Evolutionary conservation across 2,329 filamentous ascomycete genomes (phyloP).

Genomic region (Fonsecaea erecta): DNA sequence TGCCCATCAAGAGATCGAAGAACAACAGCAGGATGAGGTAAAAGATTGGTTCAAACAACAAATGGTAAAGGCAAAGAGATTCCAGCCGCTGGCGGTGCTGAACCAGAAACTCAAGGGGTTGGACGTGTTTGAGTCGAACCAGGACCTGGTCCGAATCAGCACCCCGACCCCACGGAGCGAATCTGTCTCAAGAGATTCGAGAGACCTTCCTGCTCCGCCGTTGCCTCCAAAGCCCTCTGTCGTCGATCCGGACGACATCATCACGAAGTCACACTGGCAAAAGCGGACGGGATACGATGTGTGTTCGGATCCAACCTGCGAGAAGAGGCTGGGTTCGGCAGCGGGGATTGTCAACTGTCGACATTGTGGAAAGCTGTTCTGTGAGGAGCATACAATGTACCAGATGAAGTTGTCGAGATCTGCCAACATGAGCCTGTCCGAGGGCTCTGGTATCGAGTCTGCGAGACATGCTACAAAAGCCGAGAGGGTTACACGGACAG

Average conservation of each 20-base stretch:
- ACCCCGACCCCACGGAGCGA: slow-evolving; percentile 40
- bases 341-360: slow-evolving; percentile 91
- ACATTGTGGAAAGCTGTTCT: slow-evolving; percentile 90
- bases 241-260: slow-evolving; percentile 83
- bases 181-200: slow-evolving; percentile 35
- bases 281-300: slow-evolving; percentile 71
- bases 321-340: slow-evolving; percentile 71
- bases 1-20: slow-evolving; percentile 84
- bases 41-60: slow-evolving; percentile 97
- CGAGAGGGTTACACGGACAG: slow-evolving; percentile 94
- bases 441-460: slow-evolving; percentile 92
- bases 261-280: slow-evolving; percentile 90
- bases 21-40: slow-evolving; percentile 87
- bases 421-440: slow-evolving; percentile 87
- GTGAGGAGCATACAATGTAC: slow-evolving; percentile 98
- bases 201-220: slow-evolving; percentile 35
- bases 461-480: slow-evolving; percentile 99
- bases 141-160: slow-evolving; percentile 58
- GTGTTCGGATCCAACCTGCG: slow-evolving; percentile 87
- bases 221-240: slow-evolving; percentile 43
- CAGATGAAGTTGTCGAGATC: slow-evolving; percentile 96
- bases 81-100: slow-evolving; percentile 86
- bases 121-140: slow-evolving; percentile 93
- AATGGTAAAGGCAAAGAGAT: slow-evolving; percentile 88
- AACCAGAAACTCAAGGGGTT: slow-evolving; percentile 93